Evolutionary conservation across 192 early-diverging fungal genomes (phyloP).

Genomic region (Gonapodya prolifera): DNA sequence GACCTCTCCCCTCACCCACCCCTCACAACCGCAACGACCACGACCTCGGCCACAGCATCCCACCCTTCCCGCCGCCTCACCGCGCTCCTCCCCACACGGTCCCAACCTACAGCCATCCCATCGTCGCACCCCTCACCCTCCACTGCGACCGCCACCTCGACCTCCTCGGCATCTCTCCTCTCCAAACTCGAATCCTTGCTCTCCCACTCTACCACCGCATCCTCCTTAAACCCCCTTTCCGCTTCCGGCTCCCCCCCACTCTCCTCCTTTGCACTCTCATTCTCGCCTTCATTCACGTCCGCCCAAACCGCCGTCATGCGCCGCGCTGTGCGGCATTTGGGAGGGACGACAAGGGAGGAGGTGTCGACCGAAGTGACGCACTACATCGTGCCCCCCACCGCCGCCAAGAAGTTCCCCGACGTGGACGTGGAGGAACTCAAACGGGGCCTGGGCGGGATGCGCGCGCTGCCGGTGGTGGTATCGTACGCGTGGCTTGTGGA

Average conservation of each 20-base stretch:
- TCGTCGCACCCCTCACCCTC: no score
- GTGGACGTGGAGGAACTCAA: background rate
- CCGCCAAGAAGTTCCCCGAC: background rate
- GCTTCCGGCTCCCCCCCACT: no score
- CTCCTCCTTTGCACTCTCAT: background rate
- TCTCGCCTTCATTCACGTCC: background rate
- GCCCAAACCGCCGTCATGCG: background rate
- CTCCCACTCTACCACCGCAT: no score
- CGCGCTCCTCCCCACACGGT: background rate
- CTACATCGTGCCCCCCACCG: background rate
- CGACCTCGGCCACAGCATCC: no score
- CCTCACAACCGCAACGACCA: no score
- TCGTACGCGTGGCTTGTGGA: background rate
- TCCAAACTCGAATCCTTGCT: no score
- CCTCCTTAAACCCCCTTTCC: no score
- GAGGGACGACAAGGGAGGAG: background rate
- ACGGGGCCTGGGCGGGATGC: no score
- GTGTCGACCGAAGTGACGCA: background rate
- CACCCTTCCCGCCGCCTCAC: background rate
- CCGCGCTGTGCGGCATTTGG: background rate
- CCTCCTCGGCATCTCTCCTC: no score
- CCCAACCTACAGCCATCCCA: background rate
- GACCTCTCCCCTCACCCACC: no score
- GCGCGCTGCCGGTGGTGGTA: background rate
- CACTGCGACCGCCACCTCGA: no score